Percentiles rank a stretch among this genome's conserved stretches.
phyloP scores from a whole-genome alignment of 495 filamentous ascomycete species.

The Aspergillus asperescens region DNA sequence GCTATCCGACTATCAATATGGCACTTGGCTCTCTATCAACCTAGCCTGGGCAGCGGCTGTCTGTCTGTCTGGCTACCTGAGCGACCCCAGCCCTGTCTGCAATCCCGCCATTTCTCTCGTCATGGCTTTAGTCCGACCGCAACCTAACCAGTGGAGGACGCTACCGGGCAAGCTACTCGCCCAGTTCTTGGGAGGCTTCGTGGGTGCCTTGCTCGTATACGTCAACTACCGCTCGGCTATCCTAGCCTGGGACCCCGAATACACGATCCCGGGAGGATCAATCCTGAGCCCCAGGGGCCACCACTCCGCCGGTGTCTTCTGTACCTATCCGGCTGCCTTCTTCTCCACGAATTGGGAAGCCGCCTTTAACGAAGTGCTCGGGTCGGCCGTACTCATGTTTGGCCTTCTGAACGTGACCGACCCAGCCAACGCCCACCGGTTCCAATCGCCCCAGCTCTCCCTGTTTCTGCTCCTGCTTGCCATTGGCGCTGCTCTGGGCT shows the following conservation, averaged over 20 bases:
- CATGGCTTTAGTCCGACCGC: constrained; percentile 29
- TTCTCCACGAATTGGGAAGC: constrained; percentile 34
- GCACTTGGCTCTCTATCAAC: constrained; percentile 38
- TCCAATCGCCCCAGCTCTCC: constrained; percentile 28
- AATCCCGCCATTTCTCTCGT: constrained; percentile 31
- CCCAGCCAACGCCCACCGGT: constrained; percentile 24
- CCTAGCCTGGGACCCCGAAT: constrained; percentile 33
- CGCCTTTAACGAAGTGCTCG: constrained; percentile 30
- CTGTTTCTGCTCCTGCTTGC: constrained; percentile 29
- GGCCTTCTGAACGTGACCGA: constrained; percentile 27
- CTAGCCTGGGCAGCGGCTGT: constrained; percentile 34
- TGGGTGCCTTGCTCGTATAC: constrained; percentile 33
- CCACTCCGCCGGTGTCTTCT: constrained; percentile 35
- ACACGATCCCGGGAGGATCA: constrained; percentile 34
- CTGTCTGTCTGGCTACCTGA: constrained; percentile 26
- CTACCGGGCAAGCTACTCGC: constrained; percentile 28
- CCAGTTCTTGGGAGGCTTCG: constrained; percentile 32
- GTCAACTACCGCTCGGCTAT: constrained; percentile 35
- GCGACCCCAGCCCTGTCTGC: constrained; percentile 29
- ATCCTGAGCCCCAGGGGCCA: constrained; percentile 32
- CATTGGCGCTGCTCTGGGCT: constrained; percentile 32
- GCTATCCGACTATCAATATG: constrained; percentile 34
- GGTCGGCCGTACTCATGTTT: constrained; percentile 33
- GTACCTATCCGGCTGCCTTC: constrained; percentile 26
- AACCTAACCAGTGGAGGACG: constrained; percentile 26